Conservation (phyloP, 1,284 basidiomycete genomes). For the Hymenochaete sp. region DNA sequence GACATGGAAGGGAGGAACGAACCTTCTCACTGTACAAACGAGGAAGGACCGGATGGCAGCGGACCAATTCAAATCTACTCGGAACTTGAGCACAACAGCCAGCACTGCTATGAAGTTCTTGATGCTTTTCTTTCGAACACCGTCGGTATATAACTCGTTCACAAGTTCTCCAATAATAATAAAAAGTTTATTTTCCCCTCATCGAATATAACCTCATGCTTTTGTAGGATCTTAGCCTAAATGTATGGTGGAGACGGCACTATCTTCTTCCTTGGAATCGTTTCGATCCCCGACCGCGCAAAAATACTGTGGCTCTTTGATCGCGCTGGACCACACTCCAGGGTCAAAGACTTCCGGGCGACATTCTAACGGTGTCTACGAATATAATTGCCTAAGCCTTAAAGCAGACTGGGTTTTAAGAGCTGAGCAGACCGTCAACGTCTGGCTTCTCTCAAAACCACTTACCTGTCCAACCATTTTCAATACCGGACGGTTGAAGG, state of each 20-base stretch:
- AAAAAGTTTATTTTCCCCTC: neutral
- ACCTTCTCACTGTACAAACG: conserved; percentile 34
- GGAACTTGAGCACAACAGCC: conserved; percentile 62
- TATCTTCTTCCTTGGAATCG: conserved; percentile 58
- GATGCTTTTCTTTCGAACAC: conserved; percentile 46
- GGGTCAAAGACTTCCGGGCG: conserved; percentile 52
- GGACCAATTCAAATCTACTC: conserved; percentile 64
- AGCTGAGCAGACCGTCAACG: no score
- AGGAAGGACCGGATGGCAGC: conserved; percentile 50
- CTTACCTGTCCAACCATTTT: no score
- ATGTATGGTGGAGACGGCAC: conserved; percentile 48
- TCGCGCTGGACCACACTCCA: conserved; percentile 69
- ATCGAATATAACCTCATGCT: neutral
- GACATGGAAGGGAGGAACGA: conserved; percentile 14
- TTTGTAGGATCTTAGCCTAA: conserved; percentile 52
- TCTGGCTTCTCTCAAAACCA: no score
- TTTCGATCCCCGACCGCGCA: conserved; percentile 71
- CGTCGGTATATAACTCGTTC: conserved; percentile 51
- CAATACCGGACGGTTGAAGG: no score
- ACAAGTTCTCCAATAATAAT: conserved; percentile 37
- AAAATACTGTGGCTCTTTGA: conserved; percentile 70
- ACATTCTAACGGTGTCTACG: conserved; percentile 48
- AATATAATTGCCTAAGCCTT: conserved; percentile 61
- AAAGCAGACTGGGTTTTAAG: no score
- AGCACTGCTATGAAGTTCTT: conserved; percentile 62